Conservation (phyloP, 148 eudicot species). For the Pharnaceum exiguum region DNA sequence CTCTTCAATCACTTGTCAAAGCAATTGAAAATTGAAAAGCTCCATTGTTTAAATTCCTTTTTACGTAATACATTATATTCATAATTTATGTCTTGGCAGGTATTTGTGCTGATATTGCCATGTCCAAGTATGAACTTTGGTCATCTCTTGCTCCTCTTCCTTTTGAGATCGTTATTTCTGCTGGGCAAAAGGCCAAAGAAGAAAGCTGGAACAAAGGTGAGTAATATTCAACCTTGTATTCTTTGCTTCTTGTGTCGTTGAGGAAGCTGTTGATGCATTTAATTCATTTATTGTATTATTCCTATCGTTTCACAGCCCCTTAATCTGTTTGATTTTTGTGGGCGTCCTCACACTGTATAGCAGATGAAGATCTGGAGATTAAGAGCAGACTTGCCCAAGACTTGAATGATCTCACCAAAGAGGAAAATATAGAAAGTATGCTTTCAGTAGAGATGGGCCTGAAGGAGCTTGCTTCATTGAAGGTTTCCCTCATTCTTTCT, state of each 20-base stretch:
- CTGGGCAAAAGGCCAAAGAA: conserved; percentile 93
- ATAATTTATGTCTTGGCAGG: conserved; percentile 42
- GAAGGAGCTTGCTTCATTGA: conserved; percentile 79
- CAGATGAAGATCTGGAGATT: conserved; percentile 41
- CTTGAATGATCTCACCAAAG: conserved; percentile 70
- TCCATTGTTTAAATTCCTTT: no score
- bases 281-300: neutral
- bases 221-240: conserved; percentile 10
- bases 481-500: conserved; percentile 34
- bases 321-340: neutral
- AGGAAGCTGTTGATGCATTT: neutral
- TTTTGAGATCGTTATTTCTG: conserved; percentile 81
- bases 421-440: conserved; percentile 86
- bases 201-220: conserved; percentile 76
- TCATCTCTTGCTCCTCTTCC: conserved; percentile 96
- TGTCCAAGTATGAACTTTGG: conserved; percentile 78
- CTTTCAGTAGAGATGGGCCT: conserved; percentile 93
- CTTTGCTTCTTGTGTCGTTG: neutral
- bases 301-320: neutral
- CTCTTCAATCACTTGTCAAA: no score
- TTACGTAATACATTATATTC: no score
- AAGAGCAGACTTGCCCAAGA: conserved; percentile 60
- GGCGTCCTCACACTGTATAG: conserved; percentile 27
- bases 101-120: conserved; percentile 81
- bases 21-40: no score